Evolutionary conservation across 2,329 filamentous ascomycete species (phyloP).

Genomic region (Ampelomyces quisqualis): DNA sequence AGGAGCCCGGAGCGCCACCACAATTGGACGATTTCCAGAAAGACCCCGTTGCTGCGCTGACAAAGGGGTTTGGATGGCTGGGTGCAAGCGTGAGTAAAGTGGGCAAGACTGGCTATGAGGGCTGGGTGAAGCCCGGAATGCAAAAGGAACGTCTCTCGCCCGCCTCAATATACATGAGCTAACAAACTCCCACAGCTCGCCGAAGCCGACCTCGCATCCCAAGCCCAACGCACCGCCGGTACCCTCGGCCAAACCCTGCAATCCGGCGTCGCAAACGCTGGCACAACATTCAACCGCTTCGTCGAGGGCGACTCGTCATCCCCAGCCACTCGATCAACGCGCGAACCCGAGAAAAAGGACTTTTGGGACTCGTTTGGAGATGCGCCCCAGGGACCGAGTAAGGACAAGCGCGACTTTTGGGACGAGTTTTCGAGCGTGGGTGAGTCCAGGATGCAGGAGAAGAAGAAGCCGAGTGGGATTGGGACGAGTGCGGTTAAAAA

Average conservation of each 20-base stretch:
- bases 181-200: slow-evolving; percentile 72
- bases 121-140: slow-evolving; percentile 89
- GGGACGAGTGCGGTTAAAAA: slow-evolving; percentile 67
- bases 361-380: slow-evolving; percentile 68
- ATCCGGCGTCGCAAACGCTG: slow-evolving; percentile 68
- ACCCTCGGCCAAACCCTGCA: slow-evolving; percentile 62
- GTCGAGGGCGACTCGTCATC: slow-evolving; percentile 66
- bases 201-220: slow-evolving; percentile 58
- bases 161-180: too few species aligned
- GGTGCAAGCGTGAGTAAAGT: slow-evolving; percentile 83
- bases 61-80: slow-evolving; percentile 94
- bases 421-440: slow-evolving; percentile 48
- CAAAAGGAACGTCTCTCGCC: slow-evolving; percentile 68
- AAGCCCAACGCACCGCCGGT: slow-evolving; percentile 61
- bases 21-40: slow-evolving; percentile 85
- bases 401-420: slow-evolving; percentile 57
- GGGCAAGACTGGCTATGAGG: slow-evolving; percentile 86
- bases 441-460: slow-evolving; percentile 23
- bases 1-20: slow-evolving; percentile 55
- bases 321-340: slow-evolving; percentile 3
- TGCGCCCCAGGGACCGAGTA: slow-evolving; percentile 53
- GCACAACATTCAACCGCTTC: slow-evolving; percentile 80
- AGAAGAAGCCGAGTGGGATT: slow-evolving; percentile 53
- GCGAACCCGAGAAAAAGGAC: slow-evolving; percentile 62
- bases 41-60: slow-evolving; percentile 84